These are phyloP conservation scores for Pythium coloratum DNA, from an alignment of 352 stramenopile species.

Conservation along the genomic window DNA sequence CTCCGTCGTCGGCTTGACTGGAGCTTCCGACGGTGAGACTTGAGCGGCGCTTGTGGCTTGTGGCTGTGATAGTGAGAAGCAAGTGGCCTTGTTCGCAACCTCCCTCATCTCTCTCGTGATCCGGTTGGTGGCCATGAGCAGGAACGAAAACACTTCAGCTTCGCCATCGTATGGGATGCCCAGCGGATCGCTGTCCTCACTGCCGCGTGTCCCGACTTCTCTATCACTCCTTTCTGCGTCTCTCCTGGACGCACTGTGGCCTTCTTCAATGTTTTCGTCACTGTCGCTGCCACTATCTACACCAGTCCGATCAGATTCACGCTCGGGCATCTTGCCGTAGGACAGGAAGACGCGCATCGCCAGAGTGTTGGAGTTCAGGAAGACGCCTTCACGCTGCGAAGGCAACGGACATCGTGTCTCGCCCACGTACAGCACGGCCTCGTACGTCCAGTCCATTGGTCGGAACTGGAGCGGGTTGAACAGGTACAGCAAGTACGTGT, in stretches of 20 bases:
- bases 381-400: conserved; percentile 73
- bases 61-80: conserved; percentile 40
- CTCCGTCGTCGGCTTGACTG: neutral
- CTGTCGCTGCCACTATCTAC: conserved; percentile 12
- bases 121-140: conserved; percentile 72
- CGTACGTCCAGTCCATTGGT: conserved; percentile 82
- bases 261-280: conserved; percentile 14
- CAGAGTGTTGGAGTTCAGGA: conserved; percentile 71
- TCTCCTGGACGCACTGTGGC: neutral
- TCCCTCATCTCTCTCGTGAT: conserved; percentile 64
- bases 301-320: conserved; percentile 10
- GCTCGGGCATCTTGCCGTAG: conserved; percentile 69
- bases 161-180: conserved; percentile 62
- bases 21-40: neutral
- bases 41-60: neutral
- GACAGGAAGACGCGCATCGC: conserved; percentile 82
- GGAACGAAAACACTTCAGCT: conserved; percentile 59
- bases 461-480: conserved; percentile 85
- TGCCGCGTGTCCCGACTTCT: conserved; percentile 38
- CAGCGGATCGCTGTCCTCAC: conserved; percentile 57
- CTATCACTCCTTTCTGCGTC: conserved; percentile 7
- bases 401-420: conserved; percentile 49
- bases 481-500: conserved; percentile 86
- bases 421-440: conserved; percentile 63
- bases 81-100: conserved; percentile 54